phyloP scores from a whole-genome alignment of 768 basidiomycete species.

The Hericium rajendrae region DNA sequence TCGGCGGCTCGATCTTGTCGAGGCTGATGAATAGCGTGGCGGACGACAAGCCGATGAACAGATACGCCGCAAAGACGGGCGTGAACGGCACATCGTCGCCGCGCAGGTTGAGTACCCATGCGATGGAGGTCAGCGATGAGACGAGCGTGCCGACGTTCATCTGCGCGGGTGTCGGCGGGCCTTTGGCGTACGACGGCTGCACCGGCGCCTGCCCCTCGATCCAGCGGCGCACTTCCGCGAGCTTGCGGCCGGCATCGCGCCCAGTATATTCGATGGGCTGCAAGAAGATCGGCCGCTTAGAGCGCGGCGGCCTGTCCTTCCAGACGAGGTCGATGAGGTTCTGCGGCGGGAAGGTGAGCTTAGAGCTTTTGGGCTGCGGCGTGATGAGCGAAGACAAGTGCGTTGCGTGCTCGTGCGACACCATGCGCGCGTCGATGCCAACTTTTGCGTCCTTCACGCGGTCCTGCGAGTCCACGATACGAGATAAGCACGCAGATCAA shows the following conservation, averaged over 20 bases:
- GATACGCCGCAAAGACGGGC: slow-evolving; percentile 84
- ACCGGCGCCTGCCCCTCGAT: slow-evolving; percentile 51
- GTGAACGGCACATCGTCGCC: slow-evolving; percentile 88
- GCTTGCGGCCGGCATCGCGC: slow-evolving; percentile 56
- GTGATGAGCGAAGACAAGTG: slow-evolving; percentile 39
- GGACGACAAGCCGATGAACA: slow-evolving; percentile 57
- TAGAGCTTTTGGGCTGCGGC: slow-evolving; percentile 44
- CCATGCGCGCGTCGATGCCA: slow-evolving; percentile 79
- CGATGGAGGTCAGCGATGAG: slow-evolving; percentile 63
- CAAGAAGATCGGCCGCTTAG: slow-evolving; percentile 52
- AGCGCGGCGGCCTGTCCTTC: slow-evolving; percentile 66
- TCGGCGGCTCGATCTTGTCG: slow-evolving; percentile 50
- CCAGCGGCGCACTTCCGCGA: slow-evolving; percentile 64
- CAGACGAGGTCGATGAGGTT: slow-evolving; percentile 80
- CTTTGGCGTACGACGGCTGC: slow-evolving; percentile 52
- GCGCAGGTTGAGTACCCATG: slow-evolving; percentile 82
- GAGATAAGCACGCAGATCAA: neutral
- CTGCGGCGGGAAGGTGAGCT: slow-evolving; percentile 70
- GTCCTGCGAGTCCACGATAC: slow-evolving; percentile 23
- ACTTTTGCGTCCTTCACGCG: slow-evolving; percentile 39
- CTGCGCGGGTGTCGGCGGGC: slow-evolving; percentile 48
- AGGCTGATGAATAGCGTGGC: slow-evolving; percentile 71
- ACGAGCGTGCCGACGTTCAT: slow-evolving; percentile 60
- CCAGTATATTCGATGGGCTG: slow-evolving; percentile 65
- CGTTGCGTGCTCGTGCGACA: slow-evolving; percentile 63